A percentile compares a stretch with the other conserved stretches of the same genome.
Conservation (phyloP, 108 stramenopile genomes). For the Pseudonitzschia multistriata region DNA sequence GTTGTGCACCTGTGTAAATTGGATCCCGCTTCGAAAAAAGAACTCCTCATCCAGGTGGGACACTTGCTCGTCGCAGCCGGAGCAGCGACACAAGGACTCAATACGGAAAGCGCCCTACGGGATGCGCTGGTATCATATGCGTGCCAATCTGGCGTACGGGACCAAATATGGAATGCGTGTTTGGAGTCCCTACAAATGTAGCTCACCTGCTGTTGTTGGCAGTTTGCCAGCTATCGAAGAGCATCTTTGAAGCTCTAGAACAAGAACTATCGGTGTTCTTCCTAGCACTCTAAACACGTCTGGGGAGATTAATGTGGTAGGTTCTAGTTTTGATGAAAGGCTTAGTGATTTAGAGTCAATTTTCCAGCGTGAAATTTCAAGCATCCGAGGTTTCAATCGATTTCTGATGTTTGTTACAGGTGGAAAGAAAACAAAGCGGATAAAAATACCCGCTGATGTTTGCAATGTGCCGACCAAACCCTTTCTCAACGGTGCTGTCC, state of each 20-base stretch:
- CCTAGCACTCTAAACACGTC: too few species aligned
- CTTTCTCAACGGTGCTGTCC: too few species aligned
- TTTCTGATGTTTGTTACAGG: too few species aligned
- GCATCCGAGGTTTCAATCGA: too few species aligned
- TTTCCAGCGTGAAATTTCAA: too few species aligned
- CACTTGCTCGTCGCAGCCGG: constrained; percentile 50
- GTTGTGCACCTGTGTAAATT: constrained; percentile 41
- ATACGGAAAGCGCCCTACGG: constrained; percentile 32
- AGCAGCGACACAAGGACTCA: constrained; percentile 30
- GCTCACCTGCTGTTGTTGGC: not conserved
- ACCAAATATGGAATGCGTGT: constrained; percentile 58
- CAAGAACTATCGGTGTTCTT: too few species aligned
- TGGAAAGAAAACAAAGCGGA: too few species aligned
- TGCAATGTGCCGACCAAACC: too few species aligned
- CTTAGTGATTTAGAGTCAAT: too few species aligned
- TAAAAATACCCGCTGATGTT: too few species aligned
- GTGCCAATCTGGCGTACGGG: constrained; percentile 38
- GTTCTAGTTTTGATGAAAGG: too few species aligned
- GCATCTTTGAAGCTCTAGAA: not conserved
- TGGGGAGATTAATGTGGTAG: too few species aligned
- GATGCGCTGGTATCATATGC: constrained; percentile 36
- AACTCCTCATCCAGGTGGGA: constrained; percentile 38
- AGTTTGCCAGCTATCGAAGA: not conserved
- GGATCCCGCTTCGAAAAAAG: constrained; percentile 26
- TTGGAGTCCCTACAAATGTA: constrained; percentile 27